These are phyloP conservation scores for Neurospora sp. DNA, from an alignment of 495 filamentous ascomycete genomes.

Conservation along the genomic window DNA sequence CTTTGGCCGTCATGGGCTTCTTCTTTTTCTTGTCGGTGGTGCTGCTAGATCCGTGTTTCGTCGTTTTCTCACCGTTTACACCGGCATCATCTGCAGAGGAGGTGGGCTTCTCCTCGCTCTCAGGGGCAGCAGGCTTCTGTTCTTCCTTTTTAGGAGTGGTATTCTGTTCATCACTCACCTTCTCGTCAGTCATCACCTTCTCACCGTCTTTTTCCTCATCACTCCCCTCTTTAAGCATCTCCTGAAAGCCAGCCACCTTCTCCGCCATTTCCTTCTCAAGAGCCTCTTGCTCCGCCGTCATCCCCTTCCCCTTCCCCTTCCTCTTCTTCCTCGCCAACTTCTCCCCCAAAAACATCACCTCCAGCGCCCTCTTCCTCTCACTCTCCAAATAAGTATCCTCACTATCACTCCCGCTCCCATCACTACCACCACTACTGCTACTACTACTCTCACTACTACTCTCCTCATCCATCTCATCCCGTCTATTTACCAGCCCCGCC, in stretches of 20 bases:
- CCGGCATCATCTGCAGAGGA: background rate
- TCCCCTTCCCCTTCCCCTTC: background rate
- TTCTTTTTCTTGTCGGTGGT: constrained; percentile 6
- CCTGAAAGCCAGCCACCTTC: background rate
- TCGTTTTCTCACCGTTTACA: background rate
- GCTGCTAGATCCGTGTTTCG: background rate
- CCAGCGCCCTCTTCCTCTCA: background rate
- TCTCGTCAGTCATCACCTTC: background rate
- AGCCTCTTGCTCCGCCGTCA: background rate
- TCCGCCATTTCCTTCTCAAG: background rate
- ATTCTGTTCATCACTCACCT: background rate
- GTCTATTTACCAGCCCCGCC: constrained; percentile 46
- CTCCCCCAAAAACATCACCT: background rate
- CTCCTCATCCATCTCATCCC: background rate
- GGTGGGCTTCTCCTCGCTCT: background rate
- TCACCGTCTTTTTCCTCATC: constrained; percentile 16
- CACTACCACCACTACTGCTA: background rate
- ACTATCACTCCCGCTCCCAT: background rate
- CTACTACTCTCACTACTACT: background rate
- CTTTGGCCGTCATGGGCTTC: background rate
- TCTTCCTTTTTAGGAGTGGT: background rate
- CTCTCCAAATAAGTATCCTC: background rate
- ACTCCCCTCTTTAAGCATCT: background rate
- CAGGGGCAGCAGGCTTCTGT: background rate
- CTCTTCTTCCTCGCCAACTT: background rate